Percentiles rank a stretch among this genome's conserved stretches.
Evolutionary conservation across 305 asterid species (phyloP).

Genomic region (Solanum hybrid): DNA sequence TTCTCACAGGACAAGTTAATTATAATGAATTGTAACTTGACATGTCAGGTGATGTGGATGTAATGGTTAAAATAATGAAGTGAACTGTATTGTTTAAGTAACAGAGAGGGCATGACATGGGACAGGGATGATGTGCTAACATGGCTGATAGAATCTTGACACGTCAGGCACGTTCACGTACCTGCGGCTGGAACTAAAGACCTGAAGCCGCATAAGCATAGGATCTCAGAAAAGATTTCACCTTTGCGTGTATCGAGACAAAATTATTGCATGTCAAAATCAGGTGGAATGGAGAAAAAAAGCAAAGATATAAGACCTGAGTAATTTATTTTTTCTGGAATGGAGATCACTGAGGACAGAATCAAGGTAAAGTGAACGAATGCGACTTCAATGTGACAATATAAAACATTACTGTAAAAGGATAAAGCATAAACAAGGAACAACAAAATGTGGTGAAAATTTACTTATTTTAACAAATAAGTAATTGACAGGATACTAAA

Average conservation of each 20-base stretch:
- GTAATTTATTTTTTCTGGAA: not conserved
- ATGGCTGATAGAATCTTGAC: not conserved
- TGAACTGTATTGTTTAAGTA: not conserved
- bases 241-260: not conserved
- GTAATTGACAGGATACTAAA: not conserved
- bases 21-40: not conserved
- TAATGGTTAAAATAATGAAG: not conserved
- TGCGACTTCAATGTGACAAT: not conserved
- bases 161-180: not conserved
- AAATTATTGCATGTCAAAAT: not conserved
- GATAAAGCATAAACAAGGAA: not conserved
- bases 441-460: not conserved
- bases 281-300: not conserved
- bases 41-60: not conserved
- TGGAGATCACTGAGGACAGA: not conserved
- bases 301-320: not conserved
- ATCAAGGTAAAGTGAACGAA: not conserved
- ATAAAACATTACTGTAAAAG: not conserved
- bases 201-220: not conserved
- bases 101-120: not conserved
- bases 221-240: not conserved
- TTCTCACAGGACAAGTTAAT: not conserved
- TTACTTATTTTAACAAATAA: not conserved
- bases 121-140: not conserved
- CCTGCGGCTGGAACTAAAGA: not conserved